Conservation (phyloP, 495 filamentous ascomycete species). For the Stereocaulon alpinum region DNA sequence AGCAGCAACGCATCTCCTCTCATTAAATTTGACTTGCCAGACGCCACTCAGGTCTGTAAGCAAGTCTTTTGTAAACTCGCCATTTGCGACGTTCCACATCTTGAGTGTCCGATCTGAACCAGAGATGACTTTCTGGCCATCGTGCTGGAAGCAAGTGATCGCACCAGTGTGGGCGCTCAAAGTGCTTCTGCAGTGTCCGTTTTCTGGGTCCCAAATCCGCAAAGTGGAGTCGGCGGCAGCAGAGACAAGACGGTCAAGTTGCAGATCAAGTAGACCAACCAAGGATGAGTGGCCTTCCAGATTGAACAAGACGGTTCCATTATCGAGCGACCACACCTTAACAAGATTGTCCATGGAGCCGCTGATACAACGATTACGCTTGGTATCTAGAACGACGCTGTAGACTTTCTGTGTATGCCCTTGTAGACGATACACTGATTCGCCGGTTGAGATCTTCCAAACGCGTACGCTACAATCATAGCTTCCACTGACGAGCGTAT, state of each 20-base stretch:
- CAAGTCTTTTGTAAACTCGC: constrained; percentile 87
- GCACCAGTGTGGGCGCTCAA: constrained; percentile 90
- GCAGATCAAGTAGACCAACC: constrained; percentile 82
- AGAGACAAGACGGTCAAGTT: constrained; percentile 80
- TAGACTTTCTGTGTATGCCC: constrained; percentile 94
- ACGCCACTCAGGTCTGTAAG: constrained; percentile 92
- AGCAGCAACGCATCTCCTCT: constrained; percentile 87
- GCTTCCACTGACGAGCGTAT: constrained; percentile 96
- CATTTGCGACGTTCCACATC: constrained; percentile 94
- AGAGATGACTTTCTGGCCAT: constrained; percentile 92
- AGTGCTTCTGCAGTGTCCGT: constrained; percentile 78
- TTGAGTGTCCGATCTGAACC: constrained; percentile 93
- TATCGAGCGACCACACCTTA: constrained; percentile 96
- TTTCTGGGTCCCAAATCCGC: constrained; percentile 94
- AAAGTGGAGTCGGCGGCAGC: constrained; percentile 93
- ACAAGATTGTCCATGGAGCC: constrained; percentile 97
- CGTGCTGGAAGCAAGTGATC: constrained; percentile 98
- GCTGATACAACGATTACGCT: constrained; percentile 90
- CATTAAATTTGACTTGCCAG: constrained; percentile 98
- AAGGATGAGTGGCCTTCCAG: constrained; percentile 91
- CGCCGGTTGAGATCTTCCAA: constrained; percentile 94
- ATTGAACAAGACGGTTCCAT: constrained; percentile 73
- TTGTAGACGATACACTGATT: constrained; percentile 74
- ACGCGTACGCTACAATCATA: constrained; percentile 95
- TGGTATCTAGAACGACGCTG: constrained; percentile 88